Conservation (phyloP, 306 rosid genomes). For the Lotus japonicus region DNA sequence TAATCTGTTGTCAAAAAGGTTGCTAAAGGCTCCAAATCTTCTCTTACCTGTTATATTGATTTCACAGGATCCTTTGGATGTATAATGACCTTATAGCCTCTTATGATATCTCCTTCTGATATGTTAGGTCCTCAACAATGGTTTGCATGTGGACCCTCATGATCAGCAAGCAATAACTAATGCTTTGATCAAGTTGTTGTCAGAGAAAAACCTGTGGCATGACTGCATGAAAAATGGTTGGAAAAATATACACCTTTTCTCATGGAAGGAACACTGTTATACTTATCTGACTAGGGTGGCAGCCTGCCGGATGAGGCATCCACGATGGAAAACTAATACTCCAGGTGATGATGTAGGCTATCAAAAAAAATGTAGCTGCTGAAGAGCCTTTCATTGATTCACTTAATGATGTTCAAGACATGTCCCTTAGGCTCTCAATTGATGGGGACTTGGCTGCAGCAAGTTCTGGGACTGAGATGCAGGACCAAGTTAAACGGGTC, state of each 20-base stretch:
- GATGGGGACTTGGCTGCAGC: conserved; percentile 24
- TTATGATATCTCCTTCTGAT: background rate
- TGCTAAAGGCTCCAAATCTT: no score
- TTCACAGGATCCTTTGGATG: background rate
- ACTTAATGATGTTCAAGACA: conserved; percentile 28
- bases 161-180: conserved; percentile 30
- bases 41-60: no score
- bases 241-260: conserved; percentile 37
- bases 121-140: conserved; percentile 32
- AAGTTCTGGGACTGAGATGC: background rate
- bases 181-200: conserved; percentile 28
- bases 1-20: no score
- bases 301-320: conserved; percentile 36
- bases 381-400: conserved; percentile 28
- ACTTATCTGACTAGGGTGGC: conserved; percentile 32
- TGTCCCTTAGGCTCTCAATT: conserved; percentile 36
- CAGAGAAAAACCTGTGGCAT: conserved; percentile 32
- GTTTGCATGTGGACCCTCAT: conserved; percentile 37
- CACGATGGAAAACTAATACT: conserved; percentile 29
- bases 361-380: no score
- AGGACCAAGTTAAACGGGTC: conserved; percentile 27
- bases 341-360: conserved; percentile 17
- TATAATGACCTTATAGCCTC: conserved; percentile 6
- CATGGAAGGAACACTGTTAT: conserved; percentile 30
- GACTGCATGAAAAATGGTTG: conserved; percentile 31